Base-by-base conservation (phyloP, 148 eudicot species). In the Rhododendron simsii region DNA sequence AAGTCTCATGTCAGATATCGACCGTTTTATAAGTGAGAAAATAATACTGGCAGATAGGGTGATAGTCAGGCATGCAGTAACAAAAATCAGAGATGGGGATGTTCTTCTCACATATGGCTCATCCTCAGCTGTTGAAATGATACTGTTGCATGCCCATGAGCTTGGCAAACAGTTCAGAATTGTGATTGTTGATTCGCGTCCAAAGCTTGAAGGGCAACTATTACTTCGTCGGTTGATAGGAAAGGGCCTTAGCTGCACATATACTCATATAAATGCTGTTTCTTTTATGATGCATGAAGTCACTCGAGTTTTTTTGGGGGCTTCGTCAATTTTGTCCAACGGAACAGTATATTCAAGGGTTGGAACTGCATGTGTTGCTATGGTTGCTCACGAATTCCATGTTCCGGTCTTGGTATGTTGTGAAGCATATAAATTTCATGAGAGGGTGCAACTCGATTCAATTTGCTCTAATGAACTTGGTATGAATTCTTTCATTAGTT, bases 401-500 rank as follows among this genome's bases (percentile, higher is more conserved):
- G 93, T 97, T 87, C 99, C 99, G 18, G 99, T 97, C 41, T 87
- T 97, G 88, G 94, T 97, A 84, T 95, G 99, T 86, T 98, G 98
- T 89, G 99, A 98, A 90, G 98, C 99, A 48, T 98, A 98, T 88
- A 98, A 98, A 85, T 97, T 97, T 90, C 99, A 98, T 87, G 98
- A 98, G 86, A 89, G 98, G 86, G 99, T 98, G 86, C 99, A 95
- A 80, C 99, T 98, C 39, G 98, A 98, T 94, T 98, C 99, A 16
- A 95, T 98, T 86, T 98, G 98, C 91, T 95, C 90, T 83, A 98
- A 98, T 89, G 99, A 98, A 90, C 99, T 98, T 84, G 99, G 99
- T 98, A 93, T 86, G 94, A 75, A 50, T 88, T 53, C 74, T 65
- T 23, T 73, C 75, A 84, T 15, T 12, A 78, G 14, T 10, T 78